Evolutionary conservation across 306 rosid genomes (phyloP), one percentile per base, ranked within the genome.

Genomic region (Ziziphus jujuba): DNA sequence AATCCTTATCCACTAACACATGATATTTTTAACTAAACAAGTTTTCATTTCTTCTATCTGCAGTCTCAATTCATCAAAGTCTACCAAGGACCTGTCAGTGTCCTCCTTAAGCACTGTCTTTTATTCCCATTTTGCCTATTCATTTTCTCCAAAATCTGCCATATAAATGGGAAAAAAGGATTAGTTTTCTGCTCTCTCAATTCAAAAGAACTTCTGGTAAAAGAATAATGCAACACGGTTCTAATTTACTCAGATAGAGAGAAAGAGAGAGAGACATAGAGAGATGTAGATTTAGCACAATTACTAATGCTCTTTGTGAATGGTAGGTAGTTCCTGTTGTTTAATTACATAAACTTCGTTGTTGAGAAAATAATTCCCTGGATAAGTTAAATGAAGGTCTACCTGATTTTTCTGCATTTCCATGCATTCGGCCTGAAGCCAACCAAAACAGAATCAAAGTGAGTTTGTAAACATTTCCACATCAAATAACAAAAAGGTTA

Each of bases 41-140:
- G 65, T 54, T 72, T 66, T 33, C 14, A 51, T 50, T 61, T 53
- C 61, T 61, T 50, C 17, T 15, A 71, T 58, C 57, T 66, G 56
- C 64, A 36, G 63, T 66, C 67, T 22, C 2, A 54, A 71, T 53
- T 63, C 57, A 65, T 47, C 44, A 4, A 36, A 35, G 33, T 73
- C 79, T 88, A 90, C 97, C 97, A 93, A 9, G 97, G 99, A 12
- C 97, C 97, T 2, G 99, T 93, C 56, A 82, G 67, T 54, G 99
- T 90, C 78, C 99, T 82, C 70, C 99, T 82, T 77, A 93, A 80
- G 82, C 90, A 84, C 44, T 49, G 86, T 53, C 82, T 84, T 84
- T 90, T 88, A 20, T 70, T 71, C 59, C 69, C 74, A 80, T 74
- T 53, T 22, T 66, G 59, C 59, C 61, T 4, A 24, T 71, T 67